These are phyloP conservation scores for Neoarthrinium moseri DNA, from an alignment of 2,329 filamentous ascomycete genomes.

Conservation along the genomic window DNA sequence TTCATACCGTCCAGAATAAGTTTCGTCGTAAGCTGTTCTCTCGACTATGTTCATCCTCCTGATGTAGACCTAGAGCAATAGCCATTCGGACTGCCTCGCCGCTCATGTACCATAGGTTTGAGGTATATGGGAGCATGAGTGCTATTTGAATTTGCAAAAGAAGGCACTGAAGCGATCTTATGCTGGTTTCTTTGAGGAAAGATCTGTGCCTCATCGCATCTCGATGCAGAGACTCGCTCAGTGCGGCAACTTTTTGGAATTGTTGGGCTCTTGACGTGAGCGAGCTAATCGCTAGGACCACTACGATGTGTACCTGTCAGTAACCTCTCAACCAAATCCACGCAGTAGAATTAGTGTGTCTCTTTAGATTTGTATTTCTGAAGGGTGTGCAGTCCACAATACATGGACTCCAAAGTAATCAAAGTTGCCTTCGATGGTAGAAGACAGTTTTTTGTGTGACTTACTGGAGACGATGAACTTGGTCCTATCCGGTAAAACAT, in stretches of 20 bases:
- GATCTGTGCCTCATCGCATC: not conserved
- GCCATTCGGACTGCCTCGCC: conserved; percentile 6
- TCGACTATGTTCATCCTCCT: not conserved
- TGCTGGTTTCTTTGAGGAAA: not conserved
- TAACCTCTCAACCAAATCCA: too few species aligned
- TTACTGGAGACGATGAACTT: conserved; percentile 1
- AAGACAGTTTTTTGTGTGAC: too few species aligned
- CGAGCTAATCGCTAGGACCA: conserved; percentile 4
- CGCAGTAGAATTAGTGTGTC: too few species aligned
- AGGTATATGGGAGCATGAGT: not conserved
- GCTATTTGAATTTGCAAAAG: conserved; percentile 2
- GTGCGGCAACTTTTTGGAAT: not conserved
- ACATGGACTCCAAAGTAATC: too few species aligned
- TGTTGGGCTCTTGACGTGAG: conserved; percentile 1
- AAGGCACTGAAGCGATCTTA: not conserved
- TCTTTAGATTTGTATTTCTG: too few species aligned
- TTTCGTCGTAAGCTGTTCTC: not conserved
- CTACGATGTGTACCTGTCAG: too few species aligned
- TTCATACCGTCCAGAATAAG: conserved; percentile 3
- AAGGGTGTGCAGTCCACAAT: too few species aligned
- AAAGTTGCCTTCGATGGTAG: too few species aligned
- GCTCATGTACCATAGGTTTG: conserved; percentile 4
- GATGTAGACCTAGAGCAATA: conserved; percentile 2
- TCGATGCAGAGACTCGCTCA: conserved; percentile 4
- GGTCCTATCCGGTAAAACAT: not conserved